A percentile compares a stretch with the other conserved stretches of the same genome.
Evolutionary conservation across 257 asterid species (phyloP).

Genomic region (Euphrasia confusa): DNA sequence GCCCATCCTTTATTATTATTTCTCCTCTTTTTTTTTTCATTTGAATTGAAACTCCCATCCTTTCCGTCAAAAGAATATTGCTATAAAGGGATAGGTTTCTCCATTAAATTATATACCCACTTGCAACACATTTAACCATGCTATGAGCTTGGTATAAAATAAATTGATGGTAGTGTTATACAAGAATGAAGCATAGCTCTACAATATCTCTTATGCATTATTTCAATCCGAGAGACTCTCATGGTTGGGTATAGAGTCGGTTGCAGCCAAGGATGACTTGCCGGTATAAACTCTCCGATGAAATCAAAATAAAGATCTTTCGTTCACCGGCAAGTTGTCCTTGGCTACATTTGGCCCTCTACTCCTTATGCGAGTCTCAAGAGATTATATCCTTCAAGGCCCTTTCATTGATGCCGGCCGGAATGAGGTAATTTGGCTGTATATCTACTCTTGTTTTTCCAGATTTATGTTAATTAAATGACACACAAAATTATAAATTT

Average conservation of each 20-base stretch:
- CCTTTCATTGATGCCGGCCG: background rate
- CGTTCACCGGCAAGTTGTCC: conserved; percentile 34
- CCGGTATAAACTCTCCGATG: conserved; percentile 25
- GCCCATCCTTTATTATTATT: background rate
- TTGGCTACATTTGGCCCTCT: conserved; percentile 43
- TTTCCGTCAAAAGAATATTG: conserved; percentile 19
- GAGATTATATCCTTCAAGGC: conserved; percentile 12
- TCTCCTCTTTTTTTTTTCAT: background rate
- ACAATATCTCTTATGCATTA: background rate
- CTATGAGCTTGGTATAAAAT: background rate
- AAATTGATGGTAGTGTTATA: background rate
- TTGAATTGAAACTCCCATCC: conserved; percentile 6
- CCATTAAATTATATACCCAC: conserved; percentile 15
- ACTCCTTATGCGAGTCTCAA: conserved; percentile 31
- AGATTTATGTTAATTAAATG: background rate
- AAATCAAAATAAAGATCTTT: background rate
- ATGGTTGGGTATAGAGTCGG: conserved; percentile 27
- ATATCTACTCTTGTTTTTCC: background rate
- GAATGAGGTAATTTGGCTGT: conserved; percentile 9
- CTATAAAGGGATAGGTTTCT: conserved; percentile 10
- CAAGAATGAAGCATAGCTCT: background rate
- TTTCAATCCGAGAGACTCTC: conserved; percentile 21
- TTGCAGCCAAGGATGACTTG: conserved; percentile 46
- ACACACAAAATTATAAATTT: no score
- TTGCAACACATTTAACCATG: conserved; percentile 20